Evolutionary conservation across 2,329 filamentous ascomycete genomes (phyloP).

Genomic region (Mycosphaerella sp.): DNA sequence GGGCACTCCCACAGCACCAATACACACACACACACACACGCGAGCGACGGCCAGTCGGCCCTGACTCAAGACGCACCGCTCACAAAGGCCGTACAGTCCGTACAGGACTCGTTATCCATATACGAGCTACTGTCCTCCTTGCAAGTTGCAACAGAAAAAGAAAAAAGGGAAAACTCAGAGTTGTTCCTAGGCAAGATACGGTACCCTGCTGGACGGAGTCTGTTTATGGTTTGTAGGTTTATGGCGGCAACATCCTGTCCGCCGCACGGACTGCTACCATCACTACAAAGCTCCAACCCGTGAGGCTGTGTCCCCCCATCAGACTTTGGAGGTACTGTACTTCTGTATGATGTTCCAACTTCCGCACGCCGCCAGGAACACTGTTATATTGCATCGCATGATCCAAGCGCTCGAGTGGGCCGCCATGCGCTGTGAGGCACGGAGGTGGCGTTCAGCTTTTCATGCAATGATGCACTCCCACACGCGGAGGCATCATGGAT

Average conservation of each 20-base stretch:
- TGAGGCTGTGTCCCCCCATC: too few relatives aligned
- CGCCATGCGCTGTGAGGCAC: neutral
- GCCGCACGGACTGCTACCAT: neutral
- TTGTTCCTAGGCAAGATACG: neutral
- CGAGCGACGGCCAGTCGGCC: neutral
- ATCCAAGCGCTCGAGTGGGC: slow-evolving; percentile 10
- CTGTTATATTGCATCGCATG: slow-evolving; percentile 20
- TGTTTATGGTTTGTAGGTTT: neutral
- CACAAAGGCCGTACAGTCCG: too few relatives aligned
- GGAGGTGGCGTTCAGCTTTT: slow-evolving; percentile 21
- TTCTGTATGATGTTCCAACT: neutral
- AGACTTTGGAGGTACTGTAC: too few relatives aligned
- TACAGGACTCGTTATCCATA: neutral
- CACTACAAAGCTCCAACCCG: neutral
- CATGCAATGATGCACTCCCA: slow-evolving; percentile 5
- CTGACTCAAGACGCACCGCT: neutral
- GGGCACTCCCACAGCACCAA: neutral
- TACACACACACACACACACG: too few relatives aligned
- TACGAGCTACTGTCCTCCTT: neutral
- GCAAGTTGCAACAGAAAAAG: neutral
- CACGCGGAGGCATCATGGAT: neutral
- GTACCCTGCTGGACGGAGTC: neutral
- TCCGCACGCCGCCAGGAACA: slow-evolving; percentile 13
- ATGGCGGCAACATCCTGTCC: neutral
- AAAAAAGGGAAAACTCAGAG: neutral